Percentiles rank a stretch among this genome's conserved stretches.
These are phyloP conservation scores for Hypseocharis bilobata DNA, from an alignment of 441 rosid species.

Conservation along the genomic window DNA sequence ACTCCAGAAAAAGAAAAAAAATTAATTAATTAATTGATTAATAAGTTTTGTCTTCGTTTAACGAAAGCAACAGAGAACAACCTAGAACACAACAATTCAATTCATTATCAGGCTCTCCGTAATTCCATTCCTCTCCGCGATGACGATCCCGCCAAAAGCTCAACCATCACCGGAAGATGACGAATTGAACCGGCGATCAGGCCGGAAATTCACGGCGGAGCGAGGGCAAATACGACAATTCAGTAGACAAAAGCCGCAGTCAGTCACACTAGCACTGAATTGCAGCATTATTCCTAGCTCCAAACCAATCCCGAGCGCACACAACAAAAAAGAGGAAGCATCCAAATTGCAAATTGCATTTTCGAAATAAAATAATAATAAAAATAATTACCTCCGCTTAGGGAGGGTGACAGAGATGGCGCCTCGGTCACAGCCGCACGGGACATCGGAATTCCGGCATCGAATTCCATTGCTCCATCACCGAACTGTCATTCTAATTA, in stretches of 20 bases:
- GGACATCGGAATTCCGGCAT: slow-evolving; percentile 68
- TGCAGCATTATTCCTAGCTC: no score
- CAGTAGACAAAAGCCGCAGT: slow-evolving; percentile 3
- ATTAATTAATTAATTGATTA: no score
- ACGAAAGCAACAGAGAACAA: not conserved
- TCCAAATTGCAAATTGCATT: not conserved
- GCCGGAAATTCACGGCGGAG: not conserved
- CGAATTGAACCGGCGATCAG: not conserved
- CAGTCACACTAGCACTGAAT: no score
- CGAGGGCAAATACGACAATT: slow-evolving; percentile 22
- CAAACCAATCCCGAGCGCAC: not conserved
- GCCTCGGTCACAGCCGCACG: slow-evolving; percentile 36
- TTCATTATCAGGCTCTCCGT: no score
- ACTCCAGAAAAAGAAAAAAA: no score
- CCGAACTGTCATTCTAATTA: slow-evolving; percentile 22
- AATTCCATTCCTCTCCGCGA: no score
- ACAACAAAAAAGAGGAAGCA: not conserved
- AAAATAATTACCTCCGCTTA: slow-evolving; percentile 40
- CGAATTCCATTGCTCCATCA: slow-evolving; percentile 62
- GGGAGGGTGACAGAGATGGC: slow-evolving; percentile 47
- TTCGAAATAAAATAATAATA: not conserved
- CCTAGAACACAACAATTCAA: no score
- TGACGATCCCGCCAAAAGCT: not conserved
- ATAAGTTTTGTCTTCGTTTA: no score
- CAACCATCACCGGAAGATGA: not conserved